Conservation (phyloP, 129 eudicot genomes). For the Flaveria linearis region DNA sequence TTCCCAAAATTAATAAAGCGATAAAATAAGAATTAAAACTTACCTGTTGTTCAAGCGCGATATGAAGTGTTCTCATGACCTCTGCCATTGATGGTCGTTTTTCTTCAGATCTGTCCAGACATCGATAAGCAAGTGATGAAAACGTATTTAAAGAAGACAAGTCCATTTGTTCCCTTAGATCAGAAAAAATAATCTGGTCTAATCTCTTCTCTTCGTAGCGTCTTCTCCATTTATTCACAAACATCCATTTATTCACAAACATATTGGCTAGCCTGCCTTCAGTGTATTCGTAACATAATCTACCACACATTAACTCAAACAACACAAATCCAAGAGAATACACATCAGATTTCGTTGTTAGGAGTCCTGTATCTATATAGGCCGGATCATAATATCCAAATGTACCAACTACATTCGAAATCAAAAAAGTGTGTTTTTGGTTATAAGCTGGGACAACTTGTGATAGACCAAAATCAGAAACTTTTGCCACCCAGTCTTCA, state of each 20-base stretch:
- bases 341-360: slow-evolving; percentile 19
- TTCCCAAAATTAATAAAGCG: no score
- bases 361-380: neutral
- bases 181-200: slow-evolving; percentile 2
- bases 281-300: neutral
- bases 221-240: neutral
- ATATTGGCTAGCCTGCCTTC: no score
- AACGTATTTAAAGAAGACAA: slow-evolving; percentile 12
- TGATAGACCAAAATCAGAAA: slow-evolving; percentile 25
- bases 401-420: neutral
- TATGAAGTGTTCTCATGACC: slow-evolving; percentile 21
- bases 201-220: neutral
- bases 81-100: slow-evolving; percentile 11
- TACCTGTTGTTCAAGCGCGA: slow-evolving; percentile 28
- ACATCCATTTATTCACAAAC: neutral
- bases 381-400: slow-evolving; percentile 6
- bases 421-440: neutral
- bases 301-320: slow-evolving; percentile 28
- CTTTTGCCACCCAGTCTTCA: slow-evolving; percentile 7
- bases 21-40: neutral
- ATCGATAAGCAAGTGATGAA: slow-evolving; percentile 25
- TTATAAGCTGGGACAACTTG: neutral
- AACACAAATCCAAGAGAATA: slow-evolving; percentile 28
- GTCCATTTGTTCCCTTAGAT: slow-evolving; percentile 1
- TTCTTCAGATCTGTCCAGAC: neutral